Evolutionary conservation across 1,284 basidiomycete genomes (phyloP).

Genomic region (Salmacisia buchloeana): DNA sequence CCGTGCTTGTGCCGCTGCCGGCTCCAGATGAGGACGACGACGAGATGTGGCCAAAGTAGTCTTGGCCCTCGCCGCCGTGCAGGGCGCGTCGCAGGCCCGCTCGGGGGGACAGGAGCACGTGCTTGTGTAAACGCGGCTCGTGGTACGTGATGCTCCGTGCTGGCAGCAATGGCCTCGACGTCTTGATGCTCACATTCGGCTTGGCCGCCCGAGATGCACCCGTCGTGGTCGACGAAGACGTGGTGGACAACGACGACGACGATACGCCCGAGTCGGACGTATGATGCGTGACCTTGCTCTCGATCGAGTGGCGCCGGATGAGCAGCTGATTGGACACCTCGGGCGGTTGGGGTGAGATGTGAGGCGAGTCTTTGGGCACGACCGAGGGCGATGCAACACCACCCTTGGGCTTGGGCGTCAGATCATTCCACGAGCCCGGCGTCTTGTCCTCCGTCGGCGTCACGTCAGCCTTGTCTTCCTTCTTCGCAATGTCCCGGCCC

Average conservation of each 20-base stretch:
- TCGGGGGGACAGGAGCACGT: conserved; percentile 37
- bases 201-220: too few species aligned
- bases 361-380: conserved; percentile 13
- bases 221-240: too few species aligned
- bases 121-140: conserved; percentile 39
- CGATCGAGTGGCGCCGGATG: conserved; percentile 40
- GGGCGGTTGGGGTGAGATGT: conserved; percentile 42
- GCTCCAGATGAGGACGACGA: background rate
- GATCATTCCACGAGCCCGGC: background rate
- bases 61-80: conserved; percentile 13
- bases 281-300: conserved; percentile 16
- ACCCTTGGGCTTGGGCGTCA: background rate
- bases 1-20: too few species aligned
- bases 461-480: conserved; percentile 17
- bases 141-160: conserved; percentile 45
- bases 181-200: conserved; percentile 9
- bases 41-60: conserved; percentile 22
- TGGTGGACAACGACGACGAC: background rate
- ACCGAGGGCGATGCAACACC: conserved; percentile 8
- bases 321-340: conserved; percentile 19
- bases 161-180: conserved; percentile 30
- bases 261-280: background rate
- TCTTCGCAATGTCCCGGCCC: conserved; percentile 6
- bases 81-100: conserved; percentile 6
- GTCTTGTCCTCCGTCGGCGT: conserved; percentile 3